A percentile compares a stretch with the other conserved stretches of the same genome.
Evolutionary conservation across 192 early-diverging fungal genomes (phyloP).

Genomic region (Coemansia furcata): DNA sequence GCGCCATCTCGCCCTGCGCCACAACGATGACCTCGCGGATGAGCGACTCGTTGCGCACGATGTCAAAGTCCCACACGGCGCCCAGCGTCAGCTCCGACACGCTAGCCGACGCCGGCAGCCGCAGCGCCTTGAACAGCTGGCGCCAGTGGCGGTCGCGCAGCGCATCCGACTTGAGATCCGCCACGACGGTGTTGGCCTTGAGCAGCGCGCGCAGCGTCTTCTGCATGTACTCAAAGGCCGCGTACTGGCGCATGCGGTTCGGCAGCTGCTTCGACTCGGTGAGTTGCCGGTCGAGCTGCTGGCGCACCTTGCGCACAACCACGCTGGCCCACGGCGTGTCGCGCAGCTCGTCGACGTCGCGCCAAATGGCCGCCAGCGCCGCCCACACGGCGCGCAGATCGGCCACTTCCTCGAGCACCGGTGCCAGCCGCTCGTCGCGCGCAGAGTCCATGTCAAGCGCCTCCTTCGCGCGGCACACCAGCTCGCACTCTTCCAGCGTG

Average conservation of each 20-base stretch:
- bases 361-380: constrained; percentile 79
- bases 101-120: constrained; percentile 62
- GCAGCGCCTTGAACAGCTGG: constrained; percentile 82
- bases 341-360: constrained; percentile 75
- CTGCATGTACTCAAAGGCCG: constrained; percentile 93
- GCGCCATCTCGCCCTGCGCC: constrained; percentile 99
- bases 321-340: constrained; percentile 86
- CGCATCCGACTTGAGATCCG: constrained; percentile 95
- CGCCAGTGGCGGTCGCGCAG: constrained; percentile 97
- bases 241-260: constrained; percentile 96
- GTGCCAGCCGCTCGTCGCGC: constrained; percentile 68
- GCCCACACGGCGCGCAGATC: constrained; percentile 95
- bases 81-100: constrained; percentile 90
- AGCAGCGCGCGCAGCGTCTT: constrained; percentile 75
- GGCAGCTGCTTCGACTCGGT: constrained; percentile 87
- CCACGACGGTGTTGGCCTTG: constrained; percentile 75
- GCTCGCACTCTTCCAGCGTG: constrained; percentile 82
- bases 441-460: constrained; percentile 83
- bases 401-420: constrained; percentile 85
- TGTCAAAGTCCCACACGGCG: constrained; percentile 91
- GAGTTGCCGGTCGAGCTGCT: constrained; percentile 80
- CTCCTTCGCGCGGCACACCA: constrained; percentile 88
- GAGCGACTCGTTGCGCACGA: constrained; percentile 79
- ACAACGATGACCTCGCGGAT: constrained; percentile 86
- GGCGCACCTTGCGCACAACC: constrained; percentile 87